Evolutionary conservation across 2,329 filamentous ascomycete genomes (phyloP).

Genomic region (Neonectria coccinea): DNA sequence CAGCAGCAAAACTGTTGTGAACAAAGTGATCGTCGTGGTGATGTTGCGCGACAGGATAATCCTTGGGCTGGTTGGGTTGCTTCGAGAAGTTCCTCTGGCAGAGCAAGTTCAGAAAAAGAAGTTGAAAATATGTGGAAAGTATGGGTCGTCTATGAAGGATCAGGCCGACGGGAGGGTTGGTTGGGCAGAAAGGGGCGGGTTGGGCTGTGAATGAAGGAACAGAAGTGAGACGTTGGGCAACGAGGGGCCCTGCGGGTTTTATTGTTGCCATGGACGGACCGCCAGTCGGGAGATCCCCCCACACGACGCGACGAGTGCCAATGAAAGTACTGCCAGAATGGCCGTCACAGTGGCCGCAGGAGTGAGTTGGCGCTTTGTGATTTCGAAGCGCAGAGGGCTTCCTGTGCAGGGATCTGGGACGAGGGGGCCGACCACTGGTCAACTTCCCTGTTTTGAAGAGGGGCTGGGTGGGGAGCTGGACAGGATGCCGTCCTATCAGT

Average conservation of each 20-base stretch:
- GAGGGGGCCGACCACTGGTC: conserved; percentile 50
- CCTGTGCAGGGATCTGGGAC: conserved; percentile 49
- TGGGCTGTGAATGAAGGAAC: conserved; percentile 53
- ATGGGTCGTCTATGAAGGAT: conserved; percentile 42
- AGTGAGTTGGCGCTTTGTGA: conserved; percentile 59
- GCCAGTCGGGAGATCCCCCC: conserved; percentile 41
- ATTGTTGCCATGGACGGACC: conserved; percentile 52
- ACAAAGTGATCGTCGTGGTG: conserved; percentile 42
- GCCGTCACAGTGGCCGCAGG: conserved; percentile 61
- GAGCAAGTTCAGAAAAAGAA: conserved; percentile 37
- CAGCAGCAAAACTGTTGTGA: conserved; percentile 44
- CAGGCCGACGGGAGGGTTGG: conserved; percentile 39
- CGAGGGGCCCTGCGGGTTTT: conserved; percentile 64
- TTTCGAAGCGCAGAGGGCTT: conserved; percentile 47
- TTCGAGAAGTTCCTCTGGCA: conserved; percentile 36
- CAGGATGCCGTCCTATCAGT: conserved; percentile 59
- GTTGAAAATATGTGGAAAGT: conserved; percentile 40
- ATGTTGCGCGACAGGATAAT: conserved; percentile 47
- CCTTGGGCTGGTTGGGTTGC: conserved; percentile 43
- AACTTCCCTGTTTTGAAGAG: conserved; percentile 55
- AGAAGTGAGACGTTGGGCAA: conserved; percentile 52
- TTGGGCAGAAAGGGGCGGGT: conserved; percentile 55
- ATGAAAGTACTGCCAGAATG: conserved; percentile 43
- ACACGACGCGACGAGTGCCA: conserved; percentile 39
- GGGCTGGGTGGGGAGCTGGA: conserved; percentile 52